Conservation (phyloP, 1,139 yeast species). For the Scheffersomyces parashehatae region DNA sequence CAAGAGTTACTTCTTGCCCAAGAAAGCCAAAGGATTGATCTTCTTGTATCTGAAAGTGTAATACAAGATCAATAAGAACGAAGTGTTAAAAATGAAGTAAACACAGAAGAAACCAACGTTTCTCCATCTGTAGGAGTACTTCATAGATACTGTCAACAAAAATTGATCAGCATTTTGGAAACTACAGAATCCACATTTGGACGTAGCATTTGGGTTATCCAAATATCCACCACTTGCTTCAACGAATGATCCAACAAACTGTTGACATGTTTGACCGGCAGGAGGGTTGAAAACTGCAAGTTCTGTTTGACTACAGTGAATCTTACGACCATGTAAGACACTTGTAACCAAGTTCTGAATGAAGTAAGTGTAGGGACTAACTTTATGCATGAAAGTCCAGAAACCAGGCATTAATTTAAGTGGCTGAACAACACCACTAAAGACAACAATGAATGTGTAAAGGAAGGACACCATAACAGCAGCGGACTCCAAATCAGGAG, state of each 20-base stretch:
- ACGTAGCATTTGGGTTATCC: slow-evolving; percentile 50
- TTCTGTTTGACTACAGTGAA: slow-evolving; percentile 50
- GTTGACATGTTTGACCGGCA: slow-evolving; percentile 56
- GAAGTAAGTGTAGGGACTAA: slow-evolving; percentile 69
- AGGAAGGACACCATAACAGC: slow-evolving; percentile 54
- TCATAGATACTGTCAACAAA: slow-evolving; percentile 43
- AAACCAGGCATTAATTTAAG: slow-evolving; percentile 61
- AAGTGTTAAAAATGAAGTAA: slow-evolving; percentile 54
- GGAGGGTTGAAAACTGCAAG: slow-evolving; percentile 57
- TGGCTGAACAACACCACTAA: slow-evolving; percentile 69
- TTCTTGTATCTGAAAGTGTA: slow-evolving; percentile 18
- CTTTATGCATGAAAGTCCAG: slow-evolving; percentile 65
- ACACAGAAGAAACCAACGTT: slow-evolving; percentile 62
- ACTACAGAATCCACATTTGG: slow-evolving; percentile 60
- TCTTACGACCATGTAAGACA: slow-evolving; percentile 44
- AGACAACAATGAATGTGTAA: slow-evolving; percentile 54
- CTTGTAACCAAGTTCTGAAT: slow-evolving; percentile 57
- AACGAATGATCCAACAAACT: slow-evolving; percentile 38
- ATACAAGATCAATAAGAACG: slow-evolving; percentile 21
- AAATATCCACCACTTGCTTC: slow-evolving; percentile 50
- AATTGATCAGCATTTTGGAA: slow-evolving; percentile 55
- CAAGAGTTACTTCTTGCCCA: neutral
- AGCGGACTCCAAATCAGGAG: slow-evolving; percentile 67
- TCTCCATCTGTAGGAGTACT: slow-evolving; percentile 58
- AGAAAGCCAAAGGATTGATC: neutral